phyloP scores from a whole-genome alignment of 768 basidiomycete species.

The Boletus sp. region DNA sequence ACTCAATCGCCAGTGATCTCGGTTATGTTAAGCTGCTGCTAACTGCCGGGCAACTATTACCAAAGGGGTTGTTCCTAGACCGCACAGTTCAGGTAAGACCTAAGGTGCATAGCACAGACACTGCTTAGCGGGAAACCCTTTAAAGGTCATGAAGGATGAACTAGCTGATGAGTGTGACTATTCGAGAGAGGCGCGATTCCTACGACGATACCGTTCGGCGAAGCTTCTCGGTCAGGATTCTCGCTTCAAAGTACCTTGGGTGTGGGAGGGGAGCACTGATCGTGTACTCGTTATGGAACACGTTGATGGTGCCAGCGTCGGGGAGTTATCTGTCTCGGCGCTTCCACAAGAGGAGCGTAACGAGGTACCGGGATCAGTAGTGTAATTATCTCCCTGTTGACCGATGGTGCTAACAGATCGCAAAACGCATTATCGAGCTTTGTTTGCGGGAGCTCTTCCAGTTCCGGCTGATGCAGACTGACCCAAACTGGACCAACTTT shows the following conservation, averaged over 20 bases:
- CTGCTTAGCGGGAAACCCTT: background rate
- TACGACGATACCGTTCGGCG: conserved; percentile 54
- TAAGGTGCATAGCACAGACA: background rate
- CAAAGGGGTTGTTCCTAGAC: conserved; percentile 87
- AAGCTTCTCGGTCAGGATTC: conserved; percentile 52
- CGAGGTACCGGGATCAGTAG: conserved; percentile 47
- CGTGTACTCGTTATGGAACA: conserved; percentile 88
- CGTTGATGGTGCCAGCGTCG: conserved; percentile 78
- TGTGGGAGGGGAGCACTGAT: conserved; percentile 77
- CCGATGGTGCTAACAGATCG: conserved; percentile 56
- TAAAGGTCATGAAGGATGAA: conserved; percentile 84
- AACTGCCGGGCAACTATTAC: conserved; percentile 75
- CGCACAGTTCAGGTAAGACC: conserved; percentile 66
- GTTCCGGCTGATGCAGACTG: conserved; percentile 95
- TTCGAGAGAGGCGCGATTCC: conserved; percentile 70
- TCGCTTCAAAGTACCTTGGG: conserved; percentile 82
- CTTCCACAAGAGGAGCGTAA: conserved; percentile 66
- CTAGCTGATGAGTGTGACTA: conserved; percentile 94
- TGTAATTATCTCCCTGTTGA: background rate
- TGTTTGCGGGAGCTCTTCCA: conserved; percentile 89
- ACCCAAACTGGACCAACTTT: conserved; percentile 99
- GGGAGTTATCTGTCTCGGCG: conserved; percentile 51
- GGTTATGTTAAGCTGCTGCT: conserved; percentile 81
- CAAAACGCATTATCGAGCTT: conserved; percentile 73
- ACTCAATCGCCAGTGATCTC: conserved; percentile 85